phyloP scores from a whole-genome alignment of 805 yeast genomes.

The Clavispora carvajalis region DNA sequence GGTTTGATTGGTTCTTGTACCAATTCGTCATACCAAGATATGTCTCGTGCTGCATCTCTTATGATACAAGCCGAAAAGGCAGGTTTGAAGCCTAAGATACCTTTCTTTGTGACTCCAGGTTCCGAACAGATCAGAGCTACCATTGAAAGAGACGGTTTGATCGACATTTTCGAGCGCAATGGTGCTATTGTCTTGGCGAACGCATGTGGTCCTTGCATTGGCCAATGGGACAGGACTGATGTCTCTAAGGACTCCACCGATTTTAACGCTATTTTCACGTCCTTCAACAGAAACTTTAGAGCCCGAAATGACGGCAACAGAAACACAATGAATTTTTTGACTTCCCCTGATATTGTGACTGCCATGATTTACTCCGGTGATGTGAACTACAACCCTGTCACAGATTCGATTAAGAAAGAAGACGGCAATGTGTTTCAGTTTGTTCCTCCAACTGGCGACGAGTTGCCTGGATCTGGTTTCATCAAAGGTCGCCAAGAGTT shows the following conservation, averaged over 20 bases:
- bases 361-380: slow-evolving; percentile 96
- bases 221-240: slow-evolving; percentile 97
- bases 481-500: slow-evolving; percentile 67
- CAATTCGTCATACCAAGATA: slow-evolving; percentile 96
- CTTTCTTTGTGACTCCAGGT: slow-evolving; percentile 96
- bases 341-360: slow-evolving; percentile 98
- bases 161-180: slow-evolving; percentile 70
- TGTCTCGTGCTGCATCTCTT: slow-evolving; percentile 92
- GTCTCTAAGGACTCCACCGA: slow-evolving; percentile 58
- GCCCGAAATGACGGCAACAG: slow-evolving; percentile 98
- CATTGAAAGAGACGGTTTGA: slow-evolving; percentile 89
- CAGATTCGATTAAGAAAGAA: slow-evolving; percentile 70
- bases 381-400: slow-evolving; percentile 84
- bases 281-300: slow-evolving; percentile 96
- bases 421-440: slow-evolving; percentile 75
- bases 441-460: slow-evolving; percentile 75
- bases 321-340: slow-evolving; percentile 93
- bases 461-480: slow-evolving; percentile 77
- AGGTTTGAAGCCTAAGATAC: slow-evolving; percentile 85
- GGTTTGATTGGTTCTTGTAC: slow-evolving; percentile 98
- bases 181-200: slow-evolving; percentile 94
- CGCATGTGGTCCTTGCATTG: slow-evolving; percentile 99
- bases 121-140: slow-evolving; percentile 98
- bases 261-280: slow-evolving; percentile 86
- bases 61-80: slow-evolving; percentile 81